Evolutionary conservation across 2,329 filamentous ascomycete species (phyloP), one percentile per base, ranked within the genome.

Genomic region (Eurotiales sp.): DNA sequence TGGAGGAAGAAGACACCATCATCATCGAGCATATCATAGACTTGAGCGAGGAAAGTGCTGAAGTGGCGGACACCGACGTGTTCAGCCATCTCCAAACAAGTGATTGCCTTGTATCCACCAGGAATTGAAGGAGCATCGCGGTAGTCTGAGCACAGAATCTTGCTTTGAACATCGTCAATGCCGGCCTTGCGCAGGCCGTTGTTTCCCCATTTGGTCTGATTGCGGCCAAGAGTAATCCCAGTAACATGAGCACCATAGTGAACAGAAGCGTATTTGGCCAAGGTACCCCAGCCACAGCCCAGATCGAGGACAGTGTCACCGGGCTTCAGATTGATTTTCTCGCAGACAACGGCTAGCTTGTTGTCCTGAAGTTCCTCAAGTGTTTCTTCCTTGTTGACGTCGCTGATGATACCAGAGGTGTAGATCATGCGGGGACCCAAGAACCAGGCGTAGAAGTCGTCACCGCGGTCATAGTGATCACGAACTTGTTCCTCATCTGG

Each of bases 361-460:
- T 97, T 97, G 73, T 97, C 92, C 77, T 97, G 93, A 41, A 97
- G 82, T 75, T 97, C 81, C 75, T 99, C 93, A 22, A 99, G 86
- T 29, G 84, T 83, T 76, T 97, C 93, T 74, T 97, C 93, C 60
- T 79, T 81, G 72, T 86, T 84, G 70, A 88, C 82, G 71, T 97
- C 90, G 55, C 87, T 87, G 68, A 99, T 95, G 64, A 99, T 79
- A 64, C 93, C 93, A 46, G 89, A 95, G 46, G 93, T 99, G 78
- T 97, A 97, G 74, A 97, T 90, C 93, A 97, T 99, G 67, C 92
- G 91, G 54, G 92, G 92, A 56, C 93, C 93, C 57, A 97, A 83
- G 81, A 97, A 97, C 90, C 91, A 99, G 70, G 84, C 87, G 79
- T 99, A 99, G 77, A 96, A 96, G 74, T 97, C 93, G 70, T 99